Percentiles rank a stretch among this genome's conserved stretches.
Evolutionary conservation across 2,329 filamentous ascomycete genomes (phyloP).

Genomic region (Pseudocercospora cruenta): DNA sequence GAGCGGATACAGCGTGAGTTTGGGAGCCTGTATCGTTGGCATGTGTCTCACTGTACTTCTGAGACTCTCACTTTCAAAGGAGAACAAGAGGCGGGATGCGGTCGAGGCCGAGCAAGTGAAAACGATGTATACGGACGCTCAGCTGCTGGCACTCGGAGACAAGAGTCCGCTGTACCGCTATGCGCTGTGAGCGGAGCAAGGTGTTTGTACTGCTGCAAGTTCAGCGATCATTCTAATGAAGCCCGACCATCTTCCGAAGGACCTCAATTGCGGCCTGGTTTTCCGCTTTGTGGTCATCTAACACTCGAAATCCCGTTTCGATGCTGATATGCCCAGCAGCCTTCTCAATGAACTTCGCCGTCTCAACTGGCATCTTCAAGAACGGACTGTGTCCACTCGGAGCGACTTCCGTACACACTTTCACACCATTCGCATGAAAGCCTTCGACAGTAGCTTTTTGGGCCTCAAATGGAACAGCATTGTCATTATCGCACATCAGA

Average conservation of each 20-base stretch:
- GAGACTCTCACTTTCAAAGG: not conserved
- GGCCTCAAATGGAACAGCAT: slow-evolving; percentile 14
- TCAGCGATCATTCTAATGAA: too few relatives aligned
- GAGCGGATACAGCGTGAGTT: not conserved
- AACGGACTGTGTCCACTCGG: slow-evolving; percentile 22
- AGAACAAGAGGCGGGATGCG: slow-evolving; percentile 33
- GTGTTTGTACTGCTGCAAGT: not conserved
- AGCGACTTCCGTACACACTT: slow-evolving; percentile 7
- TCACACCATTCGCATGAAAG: slow-evolving; percentile 9
- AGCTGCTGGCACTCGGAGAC: slow-evolving; percentile 45
- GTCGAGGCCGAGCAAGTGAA: slow-evolving; percentile 40
- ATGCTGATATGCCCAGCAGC: slow-evolving; percentile 14
- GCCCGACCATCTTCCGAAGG: too few relatives aligned
- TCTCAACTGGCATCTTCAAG: slow-evolving; percentile 15
- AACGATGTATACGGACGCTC: slow-evolving; percentile 41
- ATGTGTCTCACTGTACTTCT: not conserved
- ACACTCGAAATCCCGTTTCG: slow-evolving; percentile 11
- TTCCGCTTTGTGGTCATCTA: not conserved
- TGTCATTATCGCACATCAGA: slow-evolving; percentile 15
- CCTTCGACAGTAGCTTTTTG: slow-evolving; percentile 12
- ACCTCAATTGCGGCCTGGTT: too few relatives aligned
- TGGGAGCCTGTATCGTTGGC: not conserved
- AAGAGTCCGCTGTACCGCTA: slow-evolving; percentile 46
- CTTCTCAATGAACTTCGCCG: slow-evolving; percentile 16
- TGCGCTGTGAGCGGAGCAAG: slow-evolving; percentile 13